Conservation (phyloP, 192 early-diverging fungal species). For the Powellomyces hirtus region DNA sequence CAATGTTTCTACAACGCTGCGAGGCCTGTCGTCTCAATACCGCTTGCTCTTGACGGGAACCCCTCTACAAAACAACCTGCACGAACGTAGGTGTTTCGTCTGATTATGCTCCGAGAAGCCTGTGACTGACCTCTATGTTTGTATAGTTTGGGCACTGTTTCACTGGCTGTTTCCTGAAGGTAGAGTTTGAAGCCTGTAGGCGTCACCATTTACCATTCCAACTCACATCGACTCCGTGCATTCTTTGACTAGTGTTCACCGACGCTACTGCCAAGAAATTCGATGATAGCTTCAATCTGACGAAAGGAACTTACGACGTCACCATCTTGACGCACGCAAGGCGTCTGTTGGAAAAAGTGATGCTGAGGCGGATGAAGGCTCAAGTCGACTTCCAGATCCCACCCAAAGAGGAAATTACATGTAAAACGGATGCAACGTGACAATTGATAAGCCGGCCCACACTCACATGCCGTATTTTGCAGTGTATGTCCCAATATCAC, state of each 20-base stretch:
- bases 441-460: too few relatives aligned
- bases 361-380: conserved; percentile 40
- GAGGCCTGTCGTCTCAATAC: conserved; percentile 74
- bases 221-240: too few relatives aligned
- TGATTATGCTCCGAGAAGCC: neutral
- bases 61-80: conserved; percentile 90
- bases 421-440: neutral
- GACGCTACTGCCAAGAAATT: conserved; percentile 24
- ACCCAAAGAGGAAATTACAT: conserved; percentile 40
- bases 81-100: conserved; percentile 55
- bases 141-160: conserved; percentile 64
- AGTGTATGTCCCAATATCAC: conserved; percentile 36
- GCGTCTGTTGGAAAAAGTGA: conserved; percentile 38
- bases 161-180: conserved; percentile 68
- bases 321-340: conserved; percentile 25
- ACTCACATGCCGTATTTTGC: neutral
- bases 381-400: conserved; percentile 45
- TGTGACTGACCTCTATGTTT: neutral
- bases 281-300: conserved; percentile 33
- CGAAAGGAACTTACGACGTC: conserved; percentile 29
- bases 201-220: too few relatives aligned
- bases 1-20: conserved; percentile 78
- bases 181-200: too few relatives aligned
- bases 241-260: conserved; percentile 56
- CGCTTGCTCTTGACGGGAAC: conserved; percentile 90